phyloP scores from a whole-genome alignment of 306 rosid species.

The Sphenostylis stenocarpa region DNA sequence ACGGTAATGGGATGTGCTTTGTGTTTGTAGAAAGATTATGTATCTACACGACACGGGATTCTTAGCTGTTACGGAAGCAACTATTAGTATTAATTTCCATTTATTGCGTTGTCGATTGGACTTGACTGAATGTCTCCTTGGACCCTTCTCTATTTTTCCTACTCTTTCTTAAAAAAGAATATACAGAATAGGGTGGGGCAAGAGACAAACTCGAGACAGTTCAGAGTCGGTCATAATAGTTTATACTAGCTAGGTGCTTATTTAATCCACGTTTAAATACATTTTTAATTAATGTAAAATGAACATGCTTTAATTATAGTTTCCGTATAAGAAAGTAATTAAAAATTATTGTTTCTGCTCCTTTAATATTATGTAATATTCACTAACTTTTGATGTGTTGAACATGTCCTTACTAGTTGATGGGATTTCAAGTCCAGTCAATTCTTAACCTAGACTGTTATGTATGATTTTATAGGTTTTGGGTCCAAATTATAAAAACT shows the following conservation, averaged over 20 bases:
- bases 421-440: no score
- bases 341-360: no score
- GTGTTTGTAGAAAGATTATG: conserved; percentile 32
- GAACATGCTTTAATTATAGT: no score
- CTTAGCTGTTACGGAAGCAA: conserved; percentile 50
- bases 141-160: conserved; percentile 12
- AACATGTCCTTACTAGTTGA: no score
- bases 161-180: conserved; percentile 18
- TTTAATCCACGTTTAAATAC: not conserved
- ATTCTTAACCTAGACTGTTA: no score
- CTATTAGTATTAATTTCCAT: conserved; percentile 26
- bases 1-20: conserved; percentile 35
- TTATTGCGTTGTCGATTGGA: conserved; percentile 24
- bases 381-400: no score
- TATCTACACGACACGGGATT: conserved; percentile 36
- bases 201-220: conserved; percentile 22
- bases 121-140: conserved; percentile 35
- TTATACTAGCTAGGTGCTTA: not conserved
- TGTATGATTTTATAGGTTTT: no score
- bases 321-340: no score
- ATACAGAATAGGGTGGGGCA: not conserved
- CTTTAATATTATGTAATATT: no score
- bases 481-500: no score
- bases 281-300: no score
- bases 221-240: conserved; percentile 24